A percentile compares a stretch with the other conserved stretches of the same genome.
Evolutionary conservation across 2,329 filamentous ascomycete species (phyloP).

Genomic region (Chaetomiaceae sp.): DNA sequence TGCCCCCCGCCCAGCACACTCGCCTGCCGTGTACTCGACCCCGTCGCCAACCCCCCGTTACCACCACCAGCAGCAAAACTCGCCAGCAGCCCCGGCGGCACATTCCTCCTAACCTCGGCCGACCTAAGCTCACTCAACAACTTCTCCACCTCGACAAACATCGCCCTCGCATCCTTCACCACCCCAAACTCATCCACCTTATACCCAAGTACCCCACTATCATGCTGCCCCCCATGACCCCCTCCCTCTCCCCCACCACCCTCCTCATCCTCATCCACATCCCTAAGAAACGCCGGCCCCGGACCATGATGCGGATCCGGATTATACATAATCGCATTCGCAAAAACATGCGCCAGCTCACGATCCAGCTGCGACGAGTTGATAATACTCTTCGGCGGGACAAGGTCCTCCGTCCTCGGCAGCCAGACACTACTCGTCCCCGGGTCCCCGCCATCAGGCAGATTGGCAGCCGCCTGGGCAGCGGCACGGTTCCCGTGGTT

Average conservation of each 20-base stretch:
- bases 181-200: conserved; percentile 78
- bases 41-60: conserved; percentile 24
- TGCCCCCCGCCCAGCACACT: conserved; percentile 7
- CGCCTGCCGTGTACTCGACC: conserved; percentile 8
- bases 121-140: conserved; percentile 71
- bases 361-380: conserved; percentile 91
- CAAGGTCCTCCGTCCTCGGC: conserved; percentile 68
- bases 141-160: conserved; percentile 84
- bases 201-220: conserved; percentile 50
- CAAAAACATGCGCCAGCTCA: conserved; percentile 93
- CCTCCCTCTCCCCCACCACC: neutral
- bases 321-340: conserved; percentile 98
- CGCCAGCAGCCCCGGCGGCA: conserved; percentile 31
- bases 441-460: conserved; percentile 58
- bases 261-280: conserved; percentile 36
- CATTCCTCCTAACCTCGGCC: conserved; percentile 57
- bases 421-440: conserved; percentile 57
- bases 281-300: conserved; percentile 53
- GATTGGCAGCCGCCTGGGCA: conserved; percentile 54
- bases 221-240: conserved; percentile 5
- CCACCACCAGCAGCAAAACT: neutral
- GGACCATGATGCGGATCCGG: conserved; percentile 71
- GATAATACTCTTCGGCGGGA: conserved; percentile 84
- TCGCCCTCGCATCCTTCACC: conserved; percentile 80
- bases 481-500: conserved; percentile 66